Percentiles rank a stretch among this genome's conserved stretches.
These are phyloP conservation scores for Blepharisma stoltei DNA, from an alignment of 73 alveolate species.

Conservation along the genomic window DNA sequence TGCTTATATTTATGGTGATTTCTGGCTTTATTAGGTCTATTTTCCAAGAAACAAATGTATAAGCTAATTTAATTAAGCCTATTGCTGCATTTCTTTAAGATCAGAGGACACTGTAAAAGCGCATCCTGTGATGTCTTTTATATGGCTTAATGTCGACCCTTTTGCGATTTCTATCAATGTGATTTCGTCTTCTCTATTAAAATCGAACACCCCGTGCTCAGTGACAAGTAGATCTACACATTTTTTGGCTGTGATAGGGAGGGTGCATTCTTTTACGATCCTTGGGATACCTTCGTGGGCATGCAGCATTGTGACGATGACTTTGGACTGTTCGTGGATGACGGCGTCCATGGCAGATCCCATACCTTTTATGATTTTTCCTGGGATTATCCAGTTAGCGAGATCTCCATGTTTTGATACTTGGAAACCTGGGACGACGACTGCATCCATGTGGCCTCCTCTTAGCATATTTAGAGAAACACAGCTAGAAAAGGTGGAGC, in stretches of 20 bases:
- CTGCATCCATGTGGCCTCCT: slow-evolving; percentile 66
- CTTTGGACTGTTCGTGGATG: slow-evolving; percentile 50
- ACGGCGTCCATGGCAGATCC: slow-evolving; percentile 88
- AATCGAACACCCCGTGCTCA: slow-evolving; percentile 73
- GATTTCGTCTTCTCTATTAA: slow-evolving; percentile 47
- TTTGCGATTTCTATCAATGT: slow-evolving; percentile 55
- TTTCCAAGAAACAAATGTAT: too few relatives aligned
- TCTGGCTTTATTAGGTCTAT: too few relatives aligned
- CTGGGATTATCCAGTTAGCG: slow-evolving; percentile 97
- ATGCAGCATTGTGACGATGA: slow-evolving; percentile 62
- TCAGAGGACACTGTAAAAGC: slow-evolving; percentile 18
- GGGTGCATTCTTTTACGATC: slow-evolving; percentile 36
- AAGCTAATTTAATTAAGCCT: too few relatives aligned
- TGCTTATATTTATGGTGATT: too few relatives aligned
- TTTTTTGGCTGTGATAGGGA: slow-evolving; percentile 64
- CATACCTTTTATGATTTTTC: slow-evolving; percentile 87
- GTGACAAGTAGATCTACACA: slow-evolving; percentile 63
- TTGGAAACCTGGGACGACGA: slow-evolving; percentile 63
- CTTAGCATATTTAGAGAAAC: slow-evolving; percentile 86
- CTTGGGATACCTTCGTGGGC: slow-evolving; percentile 49
- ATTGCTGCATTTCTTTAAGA: background rate
- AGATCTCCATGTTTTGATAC: slow-evolving; percentile 41
- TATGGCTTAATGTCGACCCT: slow-evolving; percentile 57
- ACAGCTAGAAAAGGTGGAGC: slow-evolving; percentile 72
- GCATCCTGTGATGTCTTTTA: slow-evolving; percentile 42